Percentiles rank a stretch among this genome's conserved stretches.
These are phyloP conservation scores for Linnemannia elongata DNA, from an alignment of 192 early-diverging fungal species.

Conservation along the genomic window DNA sequence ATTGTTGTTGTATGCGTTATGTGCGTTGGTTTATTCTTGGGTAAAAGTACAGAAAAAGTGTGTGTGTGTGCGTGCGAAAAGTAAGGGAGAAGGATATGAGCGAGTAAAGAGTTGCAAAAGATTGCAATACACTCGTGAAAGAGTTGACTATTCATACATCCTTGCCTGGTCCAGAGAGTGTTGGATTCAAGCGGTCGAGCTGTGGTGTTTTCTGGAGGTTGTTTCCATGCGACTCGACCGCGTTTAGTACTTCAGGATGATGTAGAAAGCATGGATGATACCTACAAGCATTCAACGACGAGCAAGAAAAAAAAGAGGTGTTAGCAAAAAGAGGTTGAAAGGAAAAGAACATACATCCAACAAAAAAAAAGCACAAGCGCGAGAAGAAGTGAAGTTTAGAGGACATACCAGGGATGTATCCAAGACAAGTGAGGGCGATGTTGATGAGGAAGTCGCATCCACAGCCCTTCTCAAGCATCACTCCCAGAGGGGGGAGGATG, in stretches of 20 bases:
- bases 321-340: neutral
- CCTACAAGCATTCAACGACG: constrained; percentile 16
- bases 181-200: neutral
- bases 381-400: too few species aligned
- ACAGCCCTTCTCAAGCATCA: constrained; percentile 63
- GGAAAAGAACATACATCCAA: too few species aligned
- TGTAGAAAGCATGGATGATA: constrained; percentile 60
- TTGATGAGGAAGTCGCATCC: constrained; percentile 74
- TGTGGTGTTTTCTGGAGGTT: neutral
- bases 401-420: constrained; percentile 73
- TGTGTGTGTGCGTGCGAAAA: too few species aligned
- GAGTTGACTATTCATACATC: neutral
- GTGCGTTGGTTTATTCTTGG: neutral
- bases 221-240: neutral
- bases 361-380: neutral
- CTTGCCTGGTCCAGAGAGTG: neutral
- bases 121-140: neutral
- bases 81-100: neutral
- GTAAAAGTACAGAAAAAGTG: neutral
- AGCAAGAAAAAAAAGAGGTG: neutral
- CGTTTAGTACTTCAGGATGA: constrained; percentile 54
- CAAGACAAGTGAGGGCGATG: constrained; percentile 77
- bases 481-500: constrained; percentile 65
- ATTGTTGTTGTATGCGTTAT: too few species aligned
- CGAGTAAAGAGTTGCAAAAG: neutral